Conservation (phyloP, 169 alveolate species). For the Plasmodium coatneyi region DNA sequence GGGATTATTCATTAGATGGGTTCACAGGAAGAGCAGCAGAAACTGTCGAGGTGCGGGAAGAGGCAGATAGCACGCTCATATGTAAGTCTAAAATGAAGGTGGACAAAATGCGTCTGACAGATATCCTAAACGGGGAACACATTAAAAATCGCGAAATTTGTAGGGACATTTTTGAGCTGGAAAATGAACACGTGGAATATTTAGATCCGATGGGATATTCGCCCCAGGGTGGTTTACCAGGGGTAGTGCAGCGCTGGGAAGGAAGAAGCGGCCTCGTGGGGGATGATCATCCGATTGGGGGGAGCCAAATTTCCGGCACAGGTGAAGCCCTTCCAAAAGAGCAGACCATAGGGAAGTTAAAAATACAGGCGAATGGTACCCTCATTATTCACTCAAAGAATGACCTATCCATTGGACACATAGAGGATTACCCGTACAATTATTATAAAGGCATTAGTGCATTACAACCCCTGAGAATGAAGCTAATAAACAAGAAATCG, state of each 20-base stretch:
- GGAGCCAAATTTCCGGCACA: not conserved
- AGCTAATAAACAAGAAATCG: conserved; percentile 27
- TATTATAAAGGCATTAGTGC: conserved; percentile 33
- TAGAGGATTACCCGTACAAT: conserved; percentile 41
- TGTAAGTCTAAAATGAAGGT: conserved; percentile 38
- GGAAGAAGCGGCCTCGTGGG: not conserved
- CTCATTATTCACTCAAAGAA: conserved; percentile 14
- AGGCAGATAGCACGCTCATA: not conserved
- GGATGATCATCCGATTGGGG: not conserved
- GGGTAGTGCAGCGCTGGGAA: not conserved
- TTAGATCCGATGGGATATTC: conserved; percentile 12
- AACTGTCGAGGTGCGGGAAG: not conserved
- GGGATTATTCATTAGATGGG: not conserved
- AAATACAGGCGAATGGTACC: not conserved
- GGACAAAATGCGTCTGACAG: conserved; percentile 33
- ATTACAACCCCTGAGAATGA: conserved; percentile 38
- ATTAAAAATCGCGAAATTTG: conserved; percentile 12
- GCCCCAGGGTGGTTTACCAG: not conserved
- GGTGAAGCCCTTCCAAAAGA: not conserved
- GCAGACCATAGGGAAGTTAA: not conserved
- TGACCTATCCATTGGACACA: conserved; percentile 36
- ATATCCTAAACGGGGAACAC: conserved; percentile 48
- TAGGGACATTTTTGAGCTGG: conserved; percentile 27
- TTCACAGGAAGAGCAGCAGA: not conserved
- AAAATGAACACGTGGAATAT: conserved; percentile 51